Evolutionary conservation across 2,329 filamentous ascomycete genomes (phyloP), one percentile per base, ranked within the genome.

Genomic region (Elsinoe fawcettii): DNA sequence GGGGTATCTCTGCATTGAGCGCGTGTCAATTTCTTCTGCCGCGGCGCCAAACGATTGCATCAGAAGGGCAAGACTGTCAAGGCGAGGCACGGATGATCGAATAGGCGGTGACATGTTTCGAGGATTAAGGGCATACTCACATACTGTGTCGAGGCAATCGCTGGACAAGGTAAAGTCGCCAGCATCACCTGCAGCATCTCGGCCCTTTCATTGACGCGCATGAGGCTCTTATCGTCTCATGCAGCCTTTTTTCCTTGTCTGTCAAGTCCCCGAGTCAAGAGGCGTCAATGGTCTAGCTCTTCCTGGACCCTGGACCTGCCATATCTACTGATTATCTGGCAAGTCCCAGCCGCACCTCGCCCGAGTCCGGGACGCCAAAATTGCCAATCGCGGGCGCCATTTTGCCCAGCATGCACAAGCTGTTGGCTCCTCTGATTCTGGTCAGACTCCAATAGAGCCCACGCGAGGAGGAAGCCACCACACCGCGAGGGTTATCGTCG

Each of bases 231-330:
- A 53, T 53, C 49, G 27, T 27, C 30, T 22, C 25, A 34, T 32
- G 46, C 25, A 32, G 46, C 46, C 25, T 25, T 46, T 25, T 27
- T 37, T 46, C 41, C 23, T n/a, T 9, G 20, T 46, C 46, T 51
- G 46, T 51, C 46, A 7, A 20, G 27, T n/a, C 49, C 32, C 34
- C 49, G 49, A 53, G 49, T 53, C 49, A 53, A 39, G 49, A 36
- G 18, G 49, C 49, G 49, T 39, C 16, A n/a, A 34, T 23, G 49
- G 49, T 53, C 49, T 53, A 53, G 49, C 49, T 53, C 49, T 37
- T 39, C 16, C 49, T 23, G 49, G 32, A 53, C 30, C 49, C 49
- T 46, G 22, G 41, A 12, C 32, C 30, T 32, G 46, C 32, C 25
- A 37, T 53, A 53, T 53, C 49, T 36, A n/a, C 49, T 53, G 44